phyloP scores from a whole-genome alignment of 495 filamentous ascomycete species.

The Darksidea phi region DNA sequence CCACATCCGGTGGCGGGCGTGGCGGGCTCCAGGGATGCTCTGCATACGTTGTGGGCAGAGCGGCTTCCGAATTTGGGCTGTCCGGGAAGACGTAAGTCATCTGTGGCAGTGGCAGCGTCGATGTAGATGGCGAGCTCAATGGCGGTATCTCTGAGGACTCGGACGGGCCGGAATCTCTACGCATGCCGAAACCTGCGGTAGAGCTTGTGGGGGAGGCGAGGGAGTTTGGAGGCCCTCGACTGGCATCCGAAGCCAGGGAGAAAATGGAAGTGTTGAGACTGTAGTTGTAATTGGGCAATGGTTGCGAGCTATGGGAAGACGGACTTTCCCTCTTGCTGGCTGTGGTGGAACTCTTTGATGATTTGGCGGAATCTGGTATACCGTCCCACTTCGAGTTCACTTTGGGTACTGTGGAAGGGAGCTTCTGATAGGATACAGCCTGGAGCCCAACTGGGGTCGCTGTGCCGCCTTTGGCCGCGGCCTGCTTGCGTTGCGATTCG shows the following conservation, averaged over 20 bases:
- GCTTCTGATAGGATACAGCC: conserved; percentile 45
- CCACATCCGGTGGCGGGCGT: neutral
- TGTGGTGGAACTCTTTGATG: conserved; percentile 27
- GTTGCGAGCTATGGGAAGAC: neutral
- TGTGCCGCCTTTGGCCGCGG: conserved; percentile 35
- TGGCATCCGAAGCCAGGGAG: conserved; percentile 12
- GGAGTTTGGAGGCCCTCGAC: conserved; percentile 20
- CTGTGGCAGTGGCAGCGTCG: conserved; percentile 28
- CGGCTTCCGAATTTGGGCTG: conserved; percentile 4
- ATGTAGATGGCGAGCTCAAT: conserved; percentile 22
- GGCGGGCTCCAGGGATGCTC: conserved; percentile 1
- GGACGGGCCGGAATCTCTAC: conserved; percentile 19
- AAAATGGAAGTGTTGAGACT: conserved; percentile 7
- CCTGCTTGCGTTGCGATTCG: conserved; percentile 39
- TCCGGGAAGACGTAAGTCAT: conserved; percentile 31
- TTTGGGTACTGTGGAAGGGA: conserved; percentile 48
- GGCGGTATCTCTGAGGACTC: neutral
- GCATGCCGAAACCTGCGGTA: neutral
- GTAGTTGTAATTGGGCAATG: neutral
- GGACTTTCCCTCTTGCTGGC: conserved; percentile 9
- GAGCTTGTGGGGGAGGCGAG: conserved; percentile 13
- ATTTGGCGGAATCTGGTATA: conserved; percentile 43
- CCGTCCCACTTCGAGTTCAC: conserved; percentile 55
- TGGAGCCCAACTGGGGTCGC: conserved; percentile 33
- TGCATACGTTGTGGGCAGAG: neutral